phyloP scores from a whole-genome alignment of 371 early-diverging fungal genomes.

The Blakeslea trispora region DNA sequence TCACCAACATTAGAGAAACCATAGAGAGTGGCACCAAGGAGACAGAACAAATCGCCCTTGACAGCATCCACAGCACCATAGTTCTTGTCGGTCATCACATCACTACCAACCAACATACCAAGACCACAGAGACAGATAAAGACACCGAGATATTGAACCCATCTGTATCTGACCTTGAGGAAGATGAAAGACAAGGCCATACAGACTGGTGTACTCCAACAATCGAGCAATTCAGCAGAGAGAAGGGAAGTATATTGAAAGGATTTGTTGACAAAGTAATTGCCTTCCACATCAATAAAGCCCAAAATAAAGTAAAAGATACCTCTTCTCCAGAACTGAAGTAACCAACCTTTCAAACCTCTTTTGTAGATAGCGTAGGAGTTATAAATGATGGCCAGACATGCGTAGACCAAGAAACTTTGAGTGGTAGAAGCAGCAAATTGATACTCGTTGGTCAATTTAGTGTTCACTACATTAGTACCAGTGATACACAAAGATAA shows the following conservation, averaged over 20 bases:
- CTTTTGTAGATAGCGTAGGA: constrained; percentile 54
- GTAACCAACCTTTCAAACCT: constrained; percentile 49
- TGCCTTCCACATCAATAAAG: constrained; percentile 73
- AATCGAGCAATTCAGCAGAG: constrained; percentile 71
- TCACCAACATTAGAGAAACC: constrained; percentile 69
- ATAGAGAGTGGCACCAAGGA: constrained; percentile 73
- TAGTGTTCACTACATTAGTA: constrained; percentile 59
- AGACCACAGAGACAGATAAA: constrained; percentile 66
- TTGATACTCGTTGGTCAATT: constrained; percentile 50
- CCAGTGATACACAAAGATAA: constrained; percentile 73
- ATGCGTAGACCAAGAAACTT: constrained; percentile 63
- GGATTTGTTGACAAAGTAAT: constrained; percentile 76
- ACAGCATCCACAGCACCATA: constrained; percentile 49
- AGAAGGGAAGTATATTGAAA: constrained; percentile 71
- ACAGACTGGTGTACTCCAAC: constrained; percentile 73
- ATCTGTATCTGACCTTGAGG: constrained; percentile 58
- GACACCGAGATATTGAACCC: constrained; percentile 66
- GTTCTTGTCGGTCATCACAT: constrained; percentile 54
- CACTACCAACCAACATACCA: constrained; percentile 63
- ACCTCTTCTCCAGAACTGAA: constrained; percentile 51
- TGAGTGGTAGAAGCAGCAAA: constrained; percentile 69
- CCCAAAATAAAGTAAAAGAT: constrained; percentile 57
- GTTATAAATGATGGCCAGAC: constrained; percentile 63
- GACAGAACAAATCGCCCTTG: constrained; percentile 69
- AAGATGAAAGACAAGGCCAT: constrained; percentile 62